Evolutionary conservation across 2,329 filamentous ascomycete species (phyloP).

Genomic region (Hymenoscyphus repandus): DNA sequence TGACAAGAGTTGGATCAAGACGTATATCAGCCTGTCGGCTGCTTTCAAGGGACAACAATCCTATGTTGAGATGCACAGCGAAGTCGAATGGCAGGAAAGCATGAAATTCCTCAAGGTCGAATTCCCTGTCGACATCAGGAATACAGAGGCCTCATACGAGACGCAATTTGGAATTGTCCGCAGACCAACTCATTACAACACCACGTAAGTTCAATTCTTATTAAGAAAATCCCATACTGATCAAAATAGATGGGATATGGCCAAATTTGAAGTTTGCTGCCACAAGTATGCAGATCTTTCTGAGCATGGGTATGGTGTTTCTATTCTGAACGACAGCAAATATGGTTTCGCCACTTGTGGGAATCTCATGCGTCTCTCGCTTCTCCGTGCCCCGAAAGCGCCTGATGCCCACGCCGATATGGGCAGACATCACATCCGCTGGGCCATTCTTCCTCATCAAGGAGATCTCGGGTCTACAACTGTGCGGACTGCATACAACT

Average conservation of each 20-base stretch:
- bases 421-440: constrained; percentile 81
- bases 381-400: constrained; percentile 84
- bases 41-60: constrained; percentile 59
- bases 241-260: constrained; percentile 75
- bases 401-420: constrained; percentile 93
- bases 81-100: constrained; percentile 94
- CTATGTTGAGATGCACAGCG: constrained; percentile 71
- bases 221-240: constrained; percentile 22
- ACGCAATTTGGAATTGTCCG: constrained; percentile 87
- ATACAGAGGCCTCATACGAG: constrained; percentile 91
- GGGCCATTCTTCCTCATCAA: constrained; percentile 82
- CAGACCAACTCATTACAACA: constrained; percentile 96
- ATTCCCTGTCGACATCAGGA: constrained; percentile 87
- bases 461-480: constrained; percentile 68
- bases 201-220: constrained; percentile 48
- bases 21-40: constrained; percentile 74
- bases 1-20: constrained; percentile 78
- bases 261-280: constrained; percentile 94
- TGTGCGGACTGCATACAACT: constrained; percentile 78
- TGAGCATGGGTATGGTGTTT: constrained; percentile 83
- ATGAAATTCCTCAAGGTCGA: constrained; percentile 99
- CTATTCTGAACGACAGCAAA: constrained; percentile 90
- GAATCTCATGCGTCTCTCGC: constrained; percentile 81
- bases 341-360: constrained; percentile 92
- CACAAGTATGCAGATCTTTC: constrained; percentile 92